Conservation (phyloP, 1,284 basidiomycete species). For the Anthracocystis panici-leucophaei region DNA sequence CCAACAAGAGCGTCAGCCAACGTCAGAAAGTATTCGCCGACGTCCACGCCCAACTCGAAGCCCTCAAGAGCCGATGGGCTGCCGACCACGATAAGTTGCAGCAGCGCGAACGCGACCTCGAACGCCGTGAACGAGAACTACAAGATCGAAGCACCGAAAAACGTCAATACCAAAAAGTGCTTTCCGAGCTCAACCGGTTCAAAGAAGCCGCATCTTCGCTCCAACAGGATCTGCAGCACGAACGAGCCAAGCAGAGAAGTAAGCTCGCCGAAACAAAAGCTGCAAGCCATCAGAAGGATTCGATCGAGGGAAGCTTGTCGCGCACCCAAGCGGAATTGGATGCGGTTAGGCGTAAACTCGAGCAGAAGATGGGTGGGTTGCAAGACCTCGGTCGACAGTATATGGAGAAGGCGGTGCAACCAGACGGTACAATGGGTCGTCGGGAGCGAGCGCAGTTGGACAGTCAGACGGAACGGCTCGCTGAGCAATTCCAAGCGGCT, state of each 20-base stretch:
- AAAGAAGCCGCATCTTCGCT: slow-evolving; percentile 41
- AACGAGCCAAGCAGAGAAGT: slow-evolving; percentile 35
- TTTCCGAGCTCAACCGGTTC: slow-evolving; percentile 42
- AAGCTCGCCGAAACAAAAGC: slow-evolving; percentile 34
- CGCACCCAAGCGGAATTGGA: slow-evolving; percentile 47
- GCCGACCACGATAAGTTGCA: slow-evolving; percentile 44
- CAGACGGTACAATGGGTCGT: slow-evolving; percentile 14
- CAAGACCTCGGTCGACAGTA: slow-evolving; percentile 33
- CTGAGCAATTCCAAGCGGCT: slow-evolving; percentile 41
- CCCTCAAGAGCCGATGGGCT: slow-evolving; percentile 53
- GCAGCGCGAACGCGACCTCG: slow-evolving; percentile 40
- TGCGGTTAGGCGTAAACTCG: slow-evolving; percentile 40
- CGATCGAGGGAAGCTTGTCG: slow-evolving; percentile 38
- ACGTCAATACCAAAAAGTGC: slow-evolving; percentile 37
- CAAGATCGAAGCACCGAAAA: slow-evolving; percentile 45
- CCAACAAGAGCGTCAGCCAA: slow-evolving; percentile 38
- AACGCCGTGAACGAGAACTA: slow-evolving; percentile 43
- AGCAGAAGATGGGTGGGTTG: slow-evolving; percentile 47
- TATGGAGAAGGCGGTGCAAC: slow-evolving; percentile 28
- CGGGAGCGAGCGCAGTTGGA: slow-evolving; percentile 16
- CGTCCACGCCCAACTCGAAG: slow-evolving; percentile 51
- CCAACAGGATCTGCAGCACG: slow-evolving; percentile 41
- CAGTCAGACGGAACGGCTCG: slow-evolving; percentile 36
- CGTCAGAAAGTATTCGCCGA: slow-evolving; percentile 45
- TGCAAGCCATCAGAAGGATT: slow-evolving; percentile 34